Base-by-base conservation (phyloP, 176 grass and related monocot species). In the Hyparrhenia diplandra region DNA sequence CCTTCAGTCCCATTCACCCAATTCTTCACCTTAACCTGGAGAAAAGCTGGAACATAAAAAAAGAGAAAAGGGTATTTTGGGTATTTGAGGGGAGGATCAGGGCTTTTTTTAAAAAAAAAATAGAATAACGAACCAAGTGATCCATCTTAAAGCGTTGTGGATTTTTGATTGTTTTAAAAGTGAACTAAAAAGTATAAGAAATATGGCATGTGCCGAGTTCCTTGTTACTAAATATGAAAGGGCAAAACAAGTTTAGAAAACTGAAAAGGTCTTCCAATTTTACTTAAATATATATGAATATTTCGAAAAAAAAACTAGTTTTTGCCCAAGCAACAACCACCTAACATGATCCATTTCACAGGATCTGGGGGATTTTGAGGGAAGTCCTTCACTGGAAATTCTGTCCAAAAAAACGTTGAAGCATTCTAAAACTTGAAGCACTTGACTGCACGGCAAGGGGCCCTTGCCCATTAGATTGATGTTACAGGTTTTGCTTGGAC, bases 21-120 rank as follows among this genome's bases (percentile, higher is more conserved):
- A 83, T 85, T 95, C 75, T 86, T 85, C 80, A 98, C 88, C 85
- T 95, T 98, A 68, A 98, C 92, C 95, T 98, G 90, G 82, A 88
- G 36, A 58, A 75, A 84, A 75, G 31, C 18, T 77, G 34, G 37
- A 60, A 27, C 59, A 69, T 76, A 5, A 82, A 65, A 87, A 82
- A 67, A n/a, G 59, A 64, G 43, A 71, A 67, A 37, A 46, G 23
- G 30, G 31, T 37, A 75, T 58, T 58, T 35, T 58, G 20, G 20
- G 21, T 37, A 57, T 58, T 37, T 16, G 25, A 77, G 24, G 17
- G 24, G 10, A 40, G 8, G 17, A 64, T 64, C 54, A 62, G 13
- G 17, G 1, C 0, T 63, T 9, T 77, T 43, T 43, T 62, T 24
- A 11, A 4, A n/a, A 18, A 63, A 61, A 77, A 74, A 8, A n/a